Conservation (phyloP, 768 basidiomycete species). For the Russula vinacea region DNA sequence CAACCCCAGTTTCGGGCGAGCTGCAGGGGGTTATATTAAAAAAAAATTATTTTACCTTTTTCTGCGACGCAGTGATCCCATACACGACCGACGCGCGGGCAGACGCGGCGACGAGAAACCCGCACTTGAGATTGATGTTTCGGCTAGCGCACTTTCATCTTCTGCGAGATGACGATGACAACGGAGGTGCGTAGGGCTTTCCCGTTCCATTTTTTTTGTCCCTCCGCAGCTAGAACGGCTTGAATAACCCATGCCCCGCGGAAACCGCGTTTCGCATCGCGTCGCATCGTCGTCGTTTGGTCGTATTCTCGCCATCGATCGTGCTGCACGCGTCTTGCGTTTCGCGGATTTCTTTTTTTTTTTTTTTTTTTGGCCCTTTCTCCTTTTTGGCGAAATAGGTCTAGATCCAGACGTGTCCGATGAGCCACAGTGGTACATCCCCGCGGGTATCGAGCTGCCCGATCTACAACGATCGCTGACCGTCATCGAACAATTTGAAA, state of each 20-base stretch:
- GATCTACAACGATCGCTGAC: slow-evolving; percentile 65
- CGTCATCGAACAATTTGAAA: slow-evolving; percentile 81
- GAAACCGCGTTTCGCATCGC: slow-evolving; percentile 12
- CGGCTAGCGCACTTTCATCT: slow-evolving; percentile 71
- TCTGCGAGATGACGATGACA: slow-evolving; percentile 36
- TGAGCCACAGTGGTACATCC: slow-evolving; percentile 83
- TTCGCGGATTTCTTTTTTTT: neutral
- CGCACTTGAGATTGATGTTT: slow-evolving; percentile 80
- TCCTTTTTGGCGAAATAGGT: neutral
- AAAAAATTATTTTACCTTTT: too few relatives aligned
- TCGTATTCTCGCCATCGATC: slow-evolving; percentile 4
- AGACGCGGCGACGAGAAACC: slow-evolving; percentile 71
- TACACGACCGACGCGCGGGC: slow-evolving; percentile 73
- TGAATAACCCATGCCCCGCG: slow-evolving; percentile 10
- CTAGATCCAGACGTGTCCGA: slow-evolving; percentile 48
- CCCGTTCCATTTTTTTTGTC: neutral
- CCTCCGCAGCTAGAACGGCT: neutral
- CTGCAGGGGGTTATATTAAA: neutral
- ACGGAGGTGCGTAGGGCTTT: slow-evolving; percentile 49
- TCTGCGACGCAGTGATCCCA: slow-evolving; percentile 57
- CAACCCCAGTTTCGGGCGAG: neutral
- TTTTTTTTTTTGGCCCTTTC: neutral
- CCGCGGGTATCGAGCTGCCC: slow-evolving; percentile 61
- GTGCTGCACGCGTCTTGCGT: neutral
- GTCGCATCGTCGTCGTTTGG: neutral